Evolutionary conservation across 1,139 yeast genomes (phyloP).

Genomic region (Yamadazyma triangularis): DNA sequence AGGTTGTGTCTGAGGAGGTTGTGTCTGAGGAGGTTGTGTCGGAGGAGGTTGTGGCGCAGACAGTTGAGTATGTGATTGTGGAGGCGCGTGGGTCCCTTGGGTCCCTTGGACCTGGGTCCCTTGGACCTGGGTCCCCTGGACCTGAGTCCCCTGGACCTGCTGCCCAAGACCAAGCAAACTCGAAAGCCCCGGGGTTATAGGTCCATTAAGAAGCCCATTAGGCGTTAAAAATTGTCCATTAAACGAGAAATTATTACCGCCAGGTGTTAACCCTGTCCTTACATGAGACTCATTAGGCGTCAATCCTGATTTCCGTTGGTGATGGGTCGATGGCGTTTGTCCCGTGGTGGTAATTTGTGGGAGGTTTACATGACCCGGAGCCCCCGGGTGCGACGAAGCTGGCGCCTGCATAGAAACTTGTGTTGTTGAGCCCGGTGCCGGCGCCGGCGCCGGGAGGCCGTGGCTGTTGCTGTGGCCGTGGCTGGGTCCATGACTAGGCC

Average conservation of each 20-base stretch:
- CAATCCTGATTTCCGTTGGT: slow-evolving; percentile 51
- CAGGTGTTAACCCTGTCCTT: slow-evolving; percentile 61
- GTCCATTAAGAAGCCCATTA: slow-evolving; percentile 35
- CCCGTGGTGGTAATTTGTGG: background rate
- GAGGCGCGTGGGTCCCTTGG: slow-evolving; percentile 12
- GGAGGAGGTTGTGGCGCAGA: slow-evolving; percentile 5
- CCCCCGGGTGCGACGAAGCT: background rate
- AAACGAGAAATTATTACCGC: slow-evolving; percentile 31
- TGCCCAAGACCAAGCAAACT: slow-evolving; percentile 34
- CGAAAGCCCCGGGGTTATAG: slow-evolving; percentile 46
- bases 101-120: slow-evolving; percentile 23
- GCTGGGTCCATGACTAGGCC: background rate
- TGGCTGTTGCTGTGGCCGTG: slow-evolving; percentile 2
- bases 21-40: slow-evolving; percentile 7
- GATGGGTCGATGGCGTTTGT: slow-evolving; percentile 10
- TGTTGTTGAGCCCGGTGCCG: slow-evolving; percentile 1
- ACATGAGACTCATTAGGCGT: slow-evolving; percentile 68
- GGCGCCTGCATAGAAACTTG: background rate
- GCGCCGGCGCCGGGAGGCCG: slow-evolving; percentile 7
- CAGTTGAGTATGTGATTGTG: slow-evolving; percentile 7
- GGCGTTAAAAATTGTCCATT: slow-evolving; percentile 35
- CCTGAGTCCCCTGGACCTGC: slow-evolving; percentile 2
- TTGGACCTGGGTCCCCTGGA: slow-evolving; percentile 8
- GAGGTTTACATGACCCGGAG: slow-evolving; percentile 1
- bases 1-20: slow-evolving; percentile 5